These are phyloP conservation scores for Prunus dulcis DNA, from an alignment of 306 rosid genomes.

Conservation along the genomic window DNA sequence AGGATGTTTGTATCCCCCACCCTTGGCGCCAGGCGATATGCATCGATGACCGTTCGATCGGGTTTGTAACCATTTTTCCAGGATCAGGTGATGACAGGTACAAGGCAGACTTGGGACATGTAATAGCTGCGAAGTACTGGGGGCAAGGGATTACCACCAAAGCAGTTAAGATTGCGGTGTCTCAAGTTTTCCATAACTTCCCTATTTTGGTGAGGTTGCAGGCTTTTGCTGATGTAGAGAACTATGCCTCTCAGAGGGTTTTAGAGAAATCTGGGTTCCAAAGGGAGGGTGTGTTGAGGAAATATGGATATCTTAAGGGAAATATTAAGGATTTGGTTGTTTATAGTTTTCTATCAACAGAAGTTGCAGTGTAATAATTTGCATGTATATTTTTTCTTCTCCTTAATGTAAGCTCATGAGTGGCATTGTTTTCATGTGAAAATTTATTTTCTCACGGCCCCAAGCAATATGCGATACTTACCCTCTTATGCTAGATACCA, in stretches of 20 bases:
- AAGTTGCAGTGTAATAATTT: neutral
- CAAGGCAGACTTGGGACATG: constrained; percentile 51
- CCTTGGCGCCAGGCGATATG: constrained; percentile 65
- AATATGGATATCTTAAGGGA: constrained; percentile 40
- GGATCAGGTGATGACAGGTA: constrained; percentile 40
- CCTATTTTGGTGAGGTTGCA: constrained; percentile 53
- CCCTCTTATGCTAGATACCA: neutral
- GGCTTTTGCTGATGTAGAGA: constrained; percentile 31
- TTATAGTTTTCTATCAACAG: constrained; percentile 42
- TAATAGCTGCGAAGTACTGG: constrained; percentile 45
- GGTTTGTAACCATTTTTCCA: constrained; percentile 35
- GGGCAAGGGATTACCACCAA: constrained; percentile 48
- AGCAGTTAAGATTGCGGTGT: constrained; percentile 38
- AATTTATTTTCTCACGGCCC: neutral
- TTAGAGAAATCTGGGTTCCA: constrained; percentile 60
- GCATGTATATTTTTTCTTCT: neutral
- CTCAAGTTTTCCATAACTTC: constrained; percentile 39
- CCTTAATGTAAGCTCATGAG: neutral
- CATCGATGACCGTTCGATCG: constrained; percentile 41
- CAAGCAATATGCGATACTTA: neutral
- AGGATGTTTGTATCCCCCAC: constrained; percentile 54
- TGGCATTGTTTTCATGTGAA: too few relatives aligned
- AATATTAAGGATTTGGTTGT: constrained; percentile 31
- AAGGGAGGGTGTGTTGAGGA: constrained; percentile 57
- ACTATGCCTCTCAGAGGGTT: constrained; percentile 62